A percentile compares a stretch with the other conserved stretches of the same genome.
Evolutionary conservation across 805 yeast species (phyloP).

Genomic region (Ogataea polymorpha): DNA sequence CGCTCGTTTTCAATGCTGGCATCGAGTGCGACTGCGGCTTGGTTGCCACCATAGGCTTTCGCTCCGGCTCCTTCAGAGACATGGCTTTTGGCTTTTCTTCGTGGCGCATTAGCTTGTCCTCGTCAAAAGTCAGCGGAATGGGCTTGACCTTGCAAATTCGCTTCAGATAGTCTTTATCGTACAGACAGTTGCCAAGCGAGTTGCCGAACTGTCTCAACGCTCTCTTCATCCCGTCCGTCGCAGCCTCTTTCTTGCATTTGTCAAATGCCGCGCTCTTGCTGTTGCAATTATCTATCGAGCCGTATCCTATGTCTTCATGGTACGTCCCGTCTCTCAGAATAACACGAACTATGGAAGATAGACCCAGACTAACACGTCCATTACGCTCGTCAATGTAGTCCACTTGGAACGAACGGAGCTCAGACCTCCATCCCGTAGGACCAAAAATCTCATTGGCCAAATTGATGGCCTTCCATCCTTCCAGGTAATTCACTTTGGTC

Average conservation of each 20-base stretch:
- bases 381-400: slow-evolving; percentile 68
- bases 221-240: slow-evolving; percentile 79
- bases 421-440: slow-evolving; percentile 80
- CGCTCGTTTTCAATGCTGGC: slow-evolving; percentile 4
- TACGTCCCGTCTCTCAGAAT: slow-evolving; percentile 77
- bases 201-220: slow-evolving; percentile 78
- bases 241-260: slow-evolving; percentile 80
- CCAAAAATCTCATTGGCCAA: slow-evolving; percentile 82
- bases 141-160: slow-evolving; percentile 44
- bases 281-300: slow-evolving; percentile 67
- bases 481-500: slow-evolving; percentile 64
- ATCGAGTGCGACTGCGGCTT: slow-evolving; percentile 13
- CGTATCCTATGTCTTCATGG: slow-evolving; percentile 76
- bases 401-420: slow-evolving; percentile 59
- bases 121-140: slow-evolving; percentile 30
- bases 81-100: slow-evolving; percentile 14
- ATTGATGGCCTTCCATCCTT: slow-evolving; percentile 81
- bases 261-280: slow-evolving; percentile 71
- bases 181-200: slow-evolving; percentile 78
- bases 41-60: slow-evolving; percentile 2
- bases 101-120: slow-evolving; percentile 31
- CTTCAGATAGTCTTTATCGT: slow-evolving; percentile 64
- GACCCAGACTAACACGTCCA: slow-evolving; percentile 59
- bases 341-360: slow-evolving; percentile 69
- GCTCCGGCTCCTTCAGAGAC: slow-evolving; percentile 10